phyloP scores from a whole-genome alignment of 257 asterid species.

The Penstemon newberryi region DNA sequence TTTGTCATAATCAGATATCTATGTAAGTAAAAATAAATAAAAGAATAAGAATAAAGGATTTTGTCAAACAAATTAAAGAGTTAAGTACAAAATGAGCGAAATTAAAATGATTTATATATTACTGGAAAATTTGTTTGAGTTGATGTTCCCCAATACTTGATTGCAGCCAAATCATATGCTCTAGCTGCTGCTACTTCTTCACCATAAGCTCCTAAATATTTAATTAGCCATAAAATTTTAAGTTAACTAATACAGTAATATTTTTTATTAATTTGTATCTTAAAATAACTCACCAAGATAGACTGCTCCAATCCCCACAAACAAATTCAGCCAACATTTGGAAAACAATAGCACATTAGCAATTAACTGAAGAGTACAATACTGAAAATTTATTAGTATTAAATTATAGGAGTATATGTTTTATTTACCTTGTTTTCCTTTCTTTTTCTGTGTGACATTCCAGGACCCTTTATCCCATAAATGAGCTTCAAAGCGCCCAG shows the following conservation, averaged over 20 bases:
- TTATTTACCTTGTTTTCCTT: conserved; percentile 71
- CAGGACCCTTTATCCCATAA: conserved; percentile 86
- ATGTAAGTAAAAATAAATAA: not conserved
- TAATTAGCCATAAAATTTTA: not conserved
- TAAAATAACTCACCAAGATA: conserved; percentile 62
- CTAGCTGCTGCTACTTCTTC: conserved; percentile 90
- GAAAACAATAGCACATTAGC: conserved; percentile 23
- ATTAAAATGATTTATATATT: not conserved
- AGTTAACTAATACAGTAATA: not conserved
- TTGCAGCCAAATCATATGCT: conserved; percentile 86
- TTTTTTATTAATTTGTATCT: not conserved
- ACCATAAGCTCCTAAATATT: conserved; percentile 66
- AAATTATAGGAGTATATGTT: not conserved
- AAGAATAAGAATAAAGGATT: too few species aligned
- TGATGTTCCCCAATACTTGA: conserved; percentile 80
- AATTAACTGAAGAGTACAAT: not conserved
- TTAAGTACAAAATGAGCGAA: not conserved
- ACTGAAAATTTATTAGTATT: not conserved
- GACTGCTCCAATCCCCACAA: conserved; percentile 44
- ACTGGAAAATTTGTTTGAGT: conserved; percentile 78
- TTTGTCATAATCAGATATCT: conserved; percentile 57
- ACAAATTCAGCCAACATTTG: conserved; percentile 29
- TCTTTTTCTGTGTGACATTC: conserved; percentile 83
- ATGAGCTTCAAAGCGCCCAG: conserved; percentile 85
- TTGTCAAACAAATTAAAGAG: not conserved